Conservation (phyloP, 352 stramenopile species). For the Thalassiosira tumida region DNA sequence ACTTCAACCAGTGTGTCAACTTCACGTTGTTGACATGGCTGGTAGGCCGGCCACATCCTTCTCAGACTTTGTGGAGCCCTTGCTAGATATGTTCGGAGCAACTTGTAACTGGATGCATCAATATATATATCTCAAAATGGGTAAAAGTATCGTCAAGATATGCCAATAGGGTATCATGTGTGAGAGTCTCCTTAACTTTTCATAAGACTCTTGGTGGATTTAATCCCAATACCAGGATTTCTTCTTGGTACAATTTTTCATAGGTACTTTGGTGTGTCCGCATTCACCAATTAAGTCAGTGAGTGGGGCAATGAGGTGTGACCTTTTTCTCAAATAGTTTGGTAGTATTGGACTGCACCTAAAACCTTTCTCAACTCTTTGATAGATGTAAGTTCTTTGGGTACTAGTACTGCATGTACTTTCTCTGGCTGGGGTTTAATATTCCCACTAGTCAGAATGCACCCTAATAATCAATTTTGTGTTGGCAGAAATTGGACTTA, state of each 20-base stretch:
- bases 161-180: too few relatives aligned
- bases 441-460: slow-evolving; percentile 11
- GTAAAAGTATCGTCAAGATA: too few relatives aligned
- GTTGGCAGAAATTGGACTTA: slow-evolving; percentile 59
- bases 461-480: slow-evolving; percentile 66
- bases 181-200: too few relatives aligned
- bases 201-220: slow-evolving; percentile 78
- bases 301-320: slow-evolving; percentile 76
- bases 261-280: slow-evolving; percentile 62
- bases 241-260: slow-evolving; percentile 44
- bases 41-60: too few relatives aligned
- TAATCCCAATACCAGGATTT: slow-evolving; percentile 63
- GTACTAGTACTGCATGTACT: slow-evolving; percentile 18
- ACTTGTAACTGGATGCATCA: too few relatives aligned
- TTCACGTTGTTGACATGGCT: too few relatives aligned
- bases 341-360: slow-evolving; percentile 83
- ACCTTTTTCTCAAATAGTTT: slow-evolving; percentile 81
- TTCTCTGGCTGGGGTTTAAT: slow-evolving; percentile 60
- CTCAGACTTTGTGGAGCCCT: too few relatives aligned
- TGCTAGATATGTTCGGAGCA: too few relatives aligned
- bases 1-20: too few relatives aligned
- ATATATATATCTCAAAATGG: too few relatives aligned
- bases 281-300: slow-evolving; percentile 77
- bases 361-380: slow-evolving; percentile 72
- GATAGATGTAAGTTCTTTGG: slow-evolving; percentile 49